Base-by-base conservation (phyloP, 1,284 basidiomycete species). In the Porodaedalea pini region DNA sequence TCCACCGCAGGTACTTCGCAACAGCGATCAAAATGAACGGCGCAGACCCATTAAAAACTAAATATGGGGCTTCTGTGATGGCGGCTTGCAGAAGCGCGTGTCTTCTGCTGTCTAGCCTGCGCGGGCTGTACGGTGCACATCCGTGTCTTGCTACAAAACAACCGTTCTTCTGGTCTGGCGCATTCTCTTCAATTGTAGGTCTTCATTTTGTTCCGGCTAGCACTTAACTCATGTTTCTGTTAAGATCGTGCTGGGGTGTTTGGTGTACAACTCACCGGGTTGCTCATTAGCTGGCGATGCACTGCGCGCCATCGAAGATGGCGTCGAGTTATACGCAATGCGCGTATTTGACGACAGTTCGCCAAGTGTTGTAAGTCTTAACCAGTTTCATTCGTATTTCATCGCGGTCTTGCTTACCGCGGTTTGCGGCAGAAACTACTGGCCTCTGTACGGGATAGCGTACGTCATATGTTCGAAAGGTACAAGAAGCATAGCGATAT, bases 81-180 rank as follows among this genome's bases (percentile, higher is more conserved):
- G 73, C 78, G 11, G 69, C 72, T 7, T 78, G 75, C 65, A 68
- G 74, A 36, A 77, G 77, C 60, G 76, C 79, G 1, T 70, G 72
- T 56, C 70, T 71, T 8, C 63, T 80, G 34, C 73, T 78, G 52
- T 69, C 69, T 3, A 70, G 71, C 52, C 64, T 81, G 39, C 68
- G 67, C 40, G 69, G 69, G 17, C 55, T 81, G 32, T 77, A 74
- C 58, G 58, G 63, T 1, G 66, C 70, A 15, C 73, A 79, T 65
- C 73, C 73, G 3, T 60, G 61, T n/a, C 61, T 69, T 2, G 65
- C 71, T 3, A 62, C 70, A 21, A 64, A 67, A 39, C 66, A 71
- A 15, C 80, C 78, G 77, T 79, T 74, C 63, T 79, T 81, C 64
- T 83, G 80, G 81, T 76, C 78, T 1, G 70, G 70, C 2, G 65